phyloP scores from a whole-genome alignment of 208 protist species.

The Kentomonas sorsogonicus region DNA sequence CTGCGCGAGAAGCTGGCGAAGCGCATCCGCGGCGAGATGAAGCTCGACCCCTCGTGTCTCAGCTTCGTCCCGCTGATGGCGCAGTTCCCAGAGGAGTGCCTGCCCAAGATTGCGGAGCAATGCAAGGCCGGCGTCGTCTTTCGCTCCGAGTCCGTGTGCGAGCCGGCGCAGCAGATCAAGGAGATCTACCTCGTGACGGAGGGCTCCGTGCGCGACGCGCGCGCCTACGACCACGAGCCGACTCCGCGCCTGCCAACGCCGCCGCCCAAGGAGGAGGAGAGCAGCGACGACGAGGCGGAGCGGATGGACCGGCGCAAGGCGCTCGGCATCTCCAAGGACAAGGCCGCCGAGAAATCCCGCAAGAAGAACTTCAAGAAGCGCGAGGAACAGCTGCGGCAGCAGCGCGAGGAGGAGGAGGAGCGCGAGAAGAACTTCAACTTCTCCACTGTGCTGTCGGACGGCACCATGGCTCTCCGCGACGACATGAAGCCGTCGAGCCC shows the following conservation, averaged over 20 bases:
- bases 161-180: slow-evolving; percentile 61
- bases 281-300: background rate
- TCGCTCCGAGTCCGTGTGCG: slow-evolving; percentile 60
- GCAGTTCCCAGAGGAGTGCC: slow-evolving; percentile 36
- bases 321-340: background rate
- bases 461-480: background rate
- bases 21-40: slow-evolving; percentile 49
- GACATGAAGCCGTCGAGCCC: background rate
- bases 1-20: slow-evolving; percentile 58
- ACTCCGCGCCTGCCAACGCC: slow-evolving; percentile 33
- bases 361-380: too few relatives aligned
- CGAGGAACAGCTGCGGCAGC: too few relatives aligned
- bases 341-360: background rate
- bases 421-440: background rate
- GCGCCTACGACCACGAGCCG: slow-evolving; percentile 46
- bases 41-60: slow-evolving; percentile 55
- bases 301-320: background rate
- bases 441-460: background rate
- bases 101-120: slow-evolving; percentile 40
- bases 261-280: slow-evolving; percentile 13
- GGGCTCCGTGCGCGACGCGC: slow-evolving; percentile 65
- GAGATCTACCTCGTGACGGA: slow-evolving; percentile 69
- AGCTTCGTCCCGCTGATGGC: slow-evolving; percentile 54
- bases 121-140: slow-evolving; percentile 52
- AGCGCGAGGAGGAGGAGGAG: too few relatives aligned